Conservation (phyloP, 768 basidiomycete species). For the Lanmaoa rubissima region DNA sequence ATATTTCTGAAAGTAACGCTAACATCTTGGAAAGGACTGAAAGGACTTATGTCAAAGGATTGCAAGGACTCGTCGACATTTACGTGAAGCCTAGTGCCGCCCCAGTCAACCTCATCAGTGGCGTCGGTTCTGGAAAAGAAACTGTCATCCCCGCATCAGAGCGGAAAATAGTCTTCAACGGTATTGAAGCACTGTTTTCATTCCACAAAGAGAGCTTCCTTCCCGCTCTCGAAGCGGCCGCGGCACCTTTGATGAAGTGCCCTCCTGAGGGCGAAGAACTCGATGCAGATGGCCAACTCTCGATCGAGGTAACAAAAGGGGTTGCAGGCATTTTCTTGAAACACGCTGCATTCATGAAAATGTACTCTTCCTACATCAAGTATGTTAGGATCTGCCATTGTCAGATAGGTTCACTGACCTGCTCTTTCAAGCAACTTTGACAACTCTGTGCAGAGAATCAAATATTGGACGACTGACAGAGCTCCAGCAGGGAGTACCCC, state of each 20-base stretch:
- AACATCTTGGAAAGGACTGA: constrained; percentile 66
- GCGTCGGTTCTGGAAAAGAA: constrained; percentile 73
- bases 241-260: constrained; percentile 61
- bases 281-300: constrained; percentile 72
- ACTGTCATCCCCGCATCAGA: constrained; percentile 83
- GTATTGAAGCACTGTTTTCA: constrained; percentile 83
- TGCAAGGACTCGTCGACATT: constrained; percentile 91
- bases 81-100: constrained; percentile 86
- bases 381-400: constrained; percentile 38
- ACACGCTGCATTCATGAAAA: constrained; percentile 97
- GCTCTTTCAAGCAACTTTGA: constrained; percentile 77
- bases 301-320: constrained; percentile 69
- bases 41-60: constrained; percentile 89
- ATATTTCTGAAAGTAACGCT: constrained; percentile 1
- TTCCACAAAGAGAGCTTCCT: constrained; percentile 95
- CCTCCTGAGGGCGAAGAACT: constrained; percentile 43
- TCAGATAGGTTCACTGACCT: constrained; percentile 11
- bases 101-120: constrained; percentile 66
- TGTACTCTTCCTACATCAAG: constrained; percentile 99
- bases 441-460: constrained; percentile 83
- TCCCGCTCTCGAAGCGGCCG: constrained; percentile 81
- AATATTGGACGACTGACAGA: constrained; percentile 75
- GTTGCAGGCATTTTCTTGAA: constrained; percentile 89
- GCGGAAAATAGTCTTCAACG: constrained; percentile 88
- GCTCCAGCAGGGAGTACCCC: constrained; percentile 37